Percentiles rank a stretch among this genome's conserved stretches.
These are phyloP conservation scores for Colletotrichum sojae DNA, from an alignment of 2,329 filamentous ascomycete genomes.

Conservation along the genomic window DNA sequence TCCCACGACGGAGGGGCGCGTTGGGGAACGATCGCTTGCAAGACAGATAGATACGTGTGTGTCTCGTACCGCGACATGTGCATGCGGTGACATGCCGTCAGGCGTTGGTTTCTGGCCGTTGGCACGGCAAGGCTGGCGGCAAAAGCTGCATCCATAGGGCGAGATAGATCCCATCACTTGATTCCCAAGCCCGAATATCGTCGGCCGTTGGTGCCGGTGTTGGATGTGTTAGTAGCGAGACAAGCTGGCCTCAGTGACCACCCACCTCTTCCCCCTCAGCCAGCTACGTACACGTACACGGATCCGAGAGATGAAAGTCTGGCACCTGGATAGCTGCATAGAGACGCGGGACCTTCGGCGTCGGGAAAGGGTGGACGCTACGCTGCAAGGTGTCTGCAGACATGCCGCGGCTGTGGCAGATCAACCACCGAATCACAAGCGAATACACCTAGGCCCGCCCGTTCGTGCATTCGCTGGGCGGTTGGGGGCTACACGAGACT, in stretches of 20 bases:
- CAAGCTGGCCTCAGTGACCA: conserved; percentile 7
- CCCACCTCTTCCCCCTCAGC: not conserved
- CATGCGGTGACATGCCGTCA: conserved; percentile 8
- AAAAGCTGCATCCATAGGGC: not conserved
- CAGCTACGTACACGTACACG: not conserved
- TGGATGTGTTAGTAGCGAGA: conserved; percentile 21
- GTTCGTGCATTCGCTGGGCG: conserved; percentile 32
- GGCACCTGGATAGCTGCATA: conserved; percentile 15
- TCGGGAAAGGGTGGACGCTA: conserved; percentile 15
- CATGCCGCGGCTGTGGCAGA: conserved; percentile 32
- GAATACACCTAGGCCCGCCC: conserved; percentile 23
- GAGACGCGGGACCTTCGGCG: conserved; percentile 28
- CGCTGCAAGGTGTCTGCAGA: conserved; percentile 31
- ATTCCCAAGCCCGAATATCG: not conserved
- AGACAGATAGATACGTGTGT: conserved; percentile 8
- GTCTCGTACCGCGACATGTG: conserved; percentile 3
- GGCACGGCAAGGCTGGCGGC: conserved; percentile 20
- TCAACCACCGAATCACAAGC: conserved; percentile 30
- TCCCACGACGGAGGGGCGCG: conserved; percentile 17
- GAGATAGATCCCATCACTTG: not conserved
- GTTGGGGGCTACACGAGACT: conserved; percentile 26
- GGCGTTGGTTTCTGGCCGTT: not conserved
- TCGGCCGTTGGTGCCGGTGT: not conserved
- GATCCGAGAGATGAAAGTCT: conserved; percentile 3
- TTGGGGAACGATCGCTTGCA: conserved; percentile 22